Conservation (phyloP, 331 rosid genomes). For the Cydonia oblonga region DNA sequence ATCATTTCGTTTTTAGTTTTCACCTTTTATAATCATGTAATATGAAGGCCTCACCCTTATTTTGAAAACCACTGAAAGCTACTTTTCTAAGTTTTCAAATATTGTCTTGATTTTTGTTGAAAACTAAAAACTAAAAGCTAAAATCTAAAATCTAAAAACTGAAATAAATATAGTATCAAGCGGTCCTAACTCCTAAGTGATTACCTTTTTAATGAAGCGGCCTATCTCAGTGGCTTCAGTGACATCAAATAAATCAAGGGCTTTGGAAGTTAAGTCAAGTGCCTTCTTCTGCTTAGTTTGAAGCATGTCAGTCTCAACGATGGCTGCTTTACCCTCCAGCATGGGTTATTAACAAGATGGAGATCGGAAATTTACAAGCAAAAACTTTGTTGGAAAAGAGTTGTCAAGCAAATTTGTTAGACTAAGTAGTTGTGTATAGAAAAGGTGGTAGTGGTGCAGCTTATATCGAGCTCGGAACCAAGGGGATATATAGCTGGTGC, state of each 20-base stretch:
- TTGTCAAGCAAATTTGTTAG: too few relatives aligned
- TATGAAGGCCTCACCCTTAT: not conserved
- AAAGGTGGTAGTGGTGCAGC: slow-evolving; percentile 10
- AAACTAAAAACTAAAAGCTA: too few relatives aligned
- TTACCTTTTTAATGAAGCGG: slow-evolving; percentile 61
- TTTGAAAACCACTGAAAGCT: not conserved
- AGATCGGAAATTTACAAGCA: not conserved
- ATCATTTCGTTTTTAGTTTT: too few relatives aligned
- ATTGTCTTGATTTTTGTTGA: not conserved
- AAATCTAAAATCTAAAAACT: not conserved
- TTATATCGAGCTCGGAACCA: not conserved
- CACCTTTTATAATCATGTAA: not conserved
- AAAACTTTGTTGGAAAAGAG: not conserved
- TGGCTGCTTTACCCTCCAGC: slow-evolving; percentile 37
- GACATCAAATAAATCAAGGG: slow-evolving; percentile 74
- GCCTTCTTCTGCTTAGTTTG: slow-evolving; percentile 73
- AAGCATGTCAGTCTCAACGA: slow-evolving; percentile 66
- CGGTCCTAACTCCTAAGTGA: not conserved
- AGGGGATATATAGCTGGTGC: not conserved
- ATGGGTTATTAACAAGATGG: slow-evolving; percentile 22
- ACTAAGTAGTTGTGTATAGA: not conserved
- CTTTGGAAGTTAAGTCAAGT: slow-evolving; percentile 64
- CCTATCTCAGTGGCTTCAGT: slow-evolving; percentile 81
- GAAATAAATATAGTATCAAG: not conserved
- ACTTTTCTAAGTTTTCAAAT: not conserved